Evolutionary conservation across 2,329 filamentous ascomycete species (phyloP).

Genomic region (Coniella lustricola): DNA sequence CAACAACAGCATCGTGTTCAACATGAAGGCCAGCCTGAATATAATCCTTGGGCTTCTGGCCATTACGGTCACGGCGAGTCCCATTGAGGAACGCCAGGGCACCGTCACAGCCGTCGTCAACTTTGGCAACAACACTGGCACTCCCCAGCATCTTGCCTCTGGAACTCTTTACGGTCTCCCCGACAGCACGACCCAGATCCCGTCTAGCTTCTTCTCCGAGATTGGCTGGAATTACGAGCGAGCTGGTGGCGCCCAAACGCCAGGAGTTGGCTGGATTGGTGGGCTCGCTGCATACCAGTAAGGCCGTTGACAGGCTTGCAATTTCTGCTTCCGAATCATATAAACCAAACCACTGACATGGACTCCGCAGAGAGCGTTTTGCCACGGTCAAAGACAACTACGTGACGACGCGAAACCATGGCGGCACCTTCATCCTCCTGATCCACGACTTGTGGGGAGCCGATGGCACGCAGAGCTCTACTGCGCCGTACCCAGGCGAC

Average conservation of each 20-base stretch:
- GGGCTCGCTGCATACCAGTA: slow-evolving; percentile 14
- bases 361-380: slow-evolving; percentile 27
- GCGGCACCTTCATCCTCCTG: slow-evolving; percentile 37
- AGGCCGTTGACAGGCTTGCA: background rate
- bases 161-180: slow-evolving; percentile 21
- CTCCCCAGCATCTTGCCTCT: slow-evolving; percentile 19
- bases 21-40: background rate
- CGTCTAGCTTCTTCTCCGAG: slow-evolving; percentile 17
- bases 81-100: slow-evolving; percentile 3
- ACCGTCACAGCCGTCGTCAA: slow-evolving; percentile 18
- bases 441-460: slow-evolving; percentile 42
- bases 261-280: slow-evolving; percentile 18
- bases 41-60: slow-evolving; percentile 3
- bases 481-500: slow-evolving; percentile 38
- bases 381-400: slow-evolving; percentile 39
- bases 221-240: slow-evolving; percentile 20
- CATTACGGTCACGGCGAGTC: background rate
- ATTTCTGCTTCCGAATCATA: background rate
- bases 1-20: background rate
- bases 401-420: slow-evolving; percentile 32
- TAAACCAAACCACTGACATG: background rate
- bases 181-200: slow-evolving; percentile 18
- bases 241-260: slow-evolving; percentile 18
- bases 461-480: slow-evolving; percentile 32
- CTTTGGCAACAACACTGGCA: slow-evolving; percentile 15